These are phyloP conservation scores for Quercus aquifolioides DNA, from an alignment of 306 rosid species.

Conservation along the genomic window DNA sequence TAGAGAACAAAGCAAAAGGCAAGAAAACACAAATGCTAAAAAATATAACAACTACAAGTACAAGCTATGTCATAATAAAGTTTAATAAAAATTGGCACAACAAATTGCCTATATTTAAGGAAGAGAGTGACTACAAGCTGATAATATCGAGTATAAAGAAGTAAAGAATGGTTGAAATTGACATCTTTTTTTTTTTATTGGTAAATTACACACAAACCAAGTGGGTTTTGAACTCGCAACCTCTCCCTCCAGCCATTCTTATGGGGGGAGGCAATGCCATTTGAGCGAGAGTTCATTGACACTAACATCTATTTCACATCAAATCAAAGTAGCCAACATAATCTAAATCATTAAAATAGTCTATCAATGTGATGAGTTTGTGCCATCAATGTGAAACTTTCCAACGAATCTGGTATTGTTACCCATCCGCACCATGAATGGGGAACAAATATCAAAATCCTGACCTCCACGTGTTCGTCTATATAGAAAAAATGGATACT, in stretches of 20 bases:
- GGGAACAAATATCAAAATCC: background rate
- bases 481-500: background rate
- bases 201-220: too few species aligned
- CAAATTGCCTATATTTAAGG: background rate
- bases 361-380: background rate
- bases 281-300: too few species aligned
- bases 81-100: background rate
- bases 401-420: background rate
- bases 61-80: background rate
- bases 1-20: background rate
- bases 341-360: background rate
- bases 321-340: background rate
- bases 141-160: background rate
- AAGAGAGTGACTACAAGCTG: background rate
- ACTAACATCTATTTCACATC: background rate
- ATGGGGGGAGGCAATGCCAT: too few species aligned
- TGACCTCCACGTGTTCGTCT: background rate
- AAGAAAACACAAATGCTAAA: too few species aligned
- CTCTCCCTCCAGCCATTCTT: too few species aligned
- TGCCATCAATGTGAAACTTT: constrained; percentile 2
- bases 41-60: too few species aligned
- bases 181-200: background rate
- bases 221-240: too few species aligned
- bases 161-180: background rate
- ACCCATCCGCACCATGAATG: background rate